Evolutionary conservation across 2,329 filamentous ascomycete species (phyloP).

Genomic region (Grosmannia serpens): DNA sequence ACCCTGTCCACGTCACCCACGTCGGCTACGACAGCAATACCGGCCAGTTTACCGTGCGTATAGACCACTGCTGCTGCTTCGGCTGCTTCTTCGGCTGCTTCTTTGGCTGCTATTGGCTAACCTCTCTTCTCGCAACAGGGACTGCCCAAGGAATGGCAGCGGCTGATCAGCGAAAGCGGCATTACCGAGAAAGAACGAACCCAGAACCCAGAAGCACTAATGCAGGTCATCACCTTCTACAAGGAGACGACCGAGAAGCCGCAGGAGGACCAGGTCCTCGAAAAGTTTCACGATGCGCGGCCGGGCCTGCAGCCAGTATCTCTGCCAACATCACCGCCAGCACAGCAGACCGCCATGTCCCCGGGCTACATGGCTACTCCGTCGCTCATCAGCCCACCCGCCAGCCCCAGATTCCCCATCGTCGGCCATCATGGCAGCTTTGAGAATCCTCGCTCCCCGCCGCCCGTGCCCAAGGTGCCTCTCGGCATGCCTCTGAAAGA

Average conservation of each 20-base stretch:
- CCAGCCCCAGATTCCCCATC: constrained; percentile 73
- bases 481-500: constrained; percentile 38
- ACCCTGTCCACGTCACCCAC: constrained; percentile 95
- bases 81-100: too few relatives aligned
- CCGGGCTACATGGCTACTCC: constrained; percentile 46
- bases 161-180: constrained; percentile 85
- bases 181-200: constrained; percentile 94
- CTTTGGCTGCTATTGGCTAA: neutral
- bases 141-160: constrained; percentile 95
- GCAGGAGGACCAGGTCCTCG: constrained; percentile 78
- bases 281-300: constrained; percentile 89
- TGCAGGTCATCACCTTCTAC: constrained; percentile 93
- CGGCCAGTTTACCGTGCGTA: constrained; percentile 83
- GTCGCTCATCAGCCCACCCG: constrained; percentile 63
- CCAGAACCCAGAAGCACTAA: constrained; percentile 89
- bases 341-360: constrained; percentile 32
- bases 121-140: constrained; percentile 41
- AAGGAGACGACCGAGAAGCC: constrained; percentile 79
- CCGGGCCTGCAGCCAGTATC: constrained; percentile 32
- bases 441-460: constrained; percentile 88
- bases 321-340: constrained; percentile 21
- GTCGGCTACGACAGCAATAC: constrained; percentile 95
- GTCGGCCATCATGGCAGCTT: constrained; percentile 88
- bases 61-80: neutral
- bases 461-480: constrained; percentile 63